Percentiles rank a stretch among this genome's conserved stretches.
These are phyloP conservation scores for Chlamydomonas asymmetrica DNA, from an alignment of 139 green algal genomes.

Conservation along the genomic window DNA sequence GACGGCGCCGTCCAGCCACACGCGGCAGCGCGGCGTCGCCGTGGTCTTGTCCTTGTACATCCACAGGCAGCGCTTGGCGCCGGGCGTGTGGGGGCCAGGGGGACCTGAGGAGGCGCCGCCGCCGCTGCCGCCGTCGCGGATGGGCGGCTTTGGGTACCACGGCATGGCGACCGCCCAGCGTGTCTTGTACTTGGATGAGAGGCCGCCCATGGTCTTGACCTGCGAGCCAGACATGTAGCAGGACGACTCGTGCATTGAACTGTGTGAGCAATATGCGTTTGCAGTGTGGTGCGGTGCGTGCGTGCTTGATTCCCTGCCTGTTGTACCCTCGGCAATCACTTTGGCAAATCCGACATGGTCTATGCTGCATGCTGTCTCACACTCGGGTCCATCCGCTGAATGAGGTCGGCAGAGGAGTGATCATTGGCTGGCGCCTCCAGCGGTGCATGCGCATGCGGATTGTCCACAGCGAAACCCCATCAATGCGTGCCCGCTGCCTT, in stretches of 20 bases:
- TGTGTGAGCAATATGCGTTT: too few species aligned
- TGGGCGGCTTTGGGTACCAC: not conserved
- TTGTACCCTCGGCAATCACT: not conserved
- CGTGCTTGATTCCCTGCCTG: not conserved
- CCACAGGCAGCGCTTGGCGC: slow-evolving; percentile 26
- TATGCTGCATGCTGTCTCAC: not conserved
- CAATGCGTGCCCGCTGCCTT: too few species aligned
- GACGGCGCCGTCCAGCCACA: slow-evolving; percentile 17
- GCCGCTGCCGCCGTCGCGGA: not conserved
- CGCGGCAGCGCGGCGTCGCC: slow-evolving; percentile 6
- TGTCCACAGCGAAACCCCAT: too few species aligned
- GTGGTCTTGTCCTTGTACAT: slow-evolving; percentile 22
- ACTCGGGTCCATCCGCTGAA: too few species aligned
- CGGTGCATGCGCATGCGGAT: too few species aligned
- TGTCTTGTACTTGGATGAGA: slow-evolving; percentile 15
- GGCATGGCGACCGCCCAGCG: slow-evolving; percentile 22
- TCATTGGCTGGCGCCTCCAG: too few species aligned
- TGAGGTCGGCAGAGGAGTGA: too few species aligned
- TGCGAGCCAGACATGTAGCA: too few species aligned
- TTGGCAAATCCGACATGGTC: not conserved
- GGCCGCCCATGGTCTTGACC: slow-evolving; percentile 11
- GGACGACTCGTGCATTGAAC: too few species aligned
- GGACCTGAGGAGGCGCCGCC: too few species aligned
- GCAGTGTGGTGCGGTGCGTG: not conserved
- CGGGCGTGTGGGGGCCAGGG: too few species aligned